Evolutionary conservation across 2,329 filamentous ascomycete genomes (phyloP).

Genomic region (Tolypocladium sp.): DNA sequence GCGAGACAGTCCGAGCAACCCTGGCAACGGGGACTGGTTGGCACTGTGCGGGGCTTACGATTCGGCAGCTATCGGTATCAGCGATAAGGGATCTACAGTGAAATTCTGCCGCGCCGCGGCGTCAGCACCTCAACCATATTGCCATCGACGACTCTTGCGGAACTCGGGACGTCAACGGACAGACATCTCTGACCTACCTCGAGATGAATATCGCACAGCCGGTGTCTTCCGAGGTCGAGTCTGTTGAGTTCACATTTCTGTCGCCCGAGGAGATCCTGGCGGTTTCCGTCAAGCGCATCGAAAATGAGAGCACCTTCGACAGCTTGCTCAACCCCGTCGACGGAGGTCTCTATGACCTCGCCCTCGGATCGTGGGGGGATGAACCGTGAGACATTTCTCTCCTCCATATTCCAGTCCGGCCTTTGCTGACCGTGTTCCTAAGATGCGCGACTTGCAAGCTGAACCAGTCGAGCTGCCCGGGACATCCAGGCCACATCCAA

Average conservation of each 20-base stretch:
- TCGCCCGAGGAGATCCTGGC: conserved; percentile 72
- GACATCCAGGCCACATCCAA: conserved; percentile 91
- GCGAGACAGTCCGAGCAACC: no score
- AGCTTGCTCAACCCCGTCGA: conserved; percentile 80
- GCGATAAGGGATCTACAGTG: conserved; percentile 4
- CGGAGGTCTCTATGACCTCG: conserved; percentile 85
- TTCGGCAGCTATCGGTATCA: no score
- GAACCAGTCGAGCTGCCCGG: conserved; percentile 71
- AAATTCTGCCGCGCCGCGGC: no score
- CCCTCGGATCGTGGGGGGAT: conserved; percentile 83
- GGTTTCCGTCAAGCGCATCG: conserved; percentile 88
- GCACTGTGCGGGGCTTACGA: no score
- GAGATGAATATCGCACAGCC: conserved; percentile 69
- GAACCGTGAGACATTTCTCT: conserved; percentile 47
- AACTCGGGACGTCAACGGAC: conserved; percentile 3
- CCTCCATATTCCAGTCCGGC: background rate
- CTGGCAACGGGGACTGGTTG: no score
- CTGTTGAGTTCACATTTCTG: conserved; percentile 84
- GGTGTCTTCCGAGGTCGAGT: conserved; percentile 71
- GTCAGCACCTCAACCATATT: conserved; percentile 12
- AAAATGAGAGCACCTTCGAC: conserved; percentile 92
- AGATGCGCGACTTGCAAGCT: conserved; percentile 92
- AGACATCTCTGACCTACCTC: background rate
- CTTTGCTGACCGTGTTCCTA: conserved; percentile 1
- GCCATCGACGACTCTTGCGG: background rate